Percentiles rank a stretch among this genome's conserved stretches.
Evolutionary conservation across 2,329 filamentous ascomycete species (phyloP).

Genomic region (Alternaria alternata): DNA sequence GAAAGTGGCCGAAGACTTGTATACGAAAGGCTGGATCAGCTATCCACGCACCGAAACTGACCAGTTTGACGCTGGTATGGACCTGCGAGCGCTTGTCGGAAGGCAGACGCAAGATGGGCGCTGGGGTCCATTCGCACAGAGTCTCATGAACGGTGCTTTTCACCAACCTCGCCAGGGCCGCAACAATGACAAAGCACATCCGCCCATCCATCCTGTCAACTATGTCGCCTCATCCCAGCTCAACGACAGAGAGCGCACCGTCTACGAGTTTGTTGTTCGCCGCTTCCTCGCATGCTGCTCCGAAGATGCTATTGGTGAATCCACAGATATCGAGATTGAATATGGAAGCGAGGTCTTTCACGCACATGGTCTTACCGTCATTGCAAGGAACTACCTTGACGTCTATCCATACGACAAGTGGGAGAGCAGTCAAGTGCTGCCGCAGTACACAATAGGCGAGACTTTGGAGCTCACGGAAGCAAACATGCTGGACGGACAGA

Average conservation of each 20-base stretch:
- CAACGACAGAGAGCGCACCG: conserved; percentile 71
- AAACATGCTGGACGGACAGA: conserved; percentile 90
- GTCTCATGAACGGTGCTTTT: conserved; percentile 77
- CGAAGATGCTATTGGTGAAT: conserved; percentile 86
- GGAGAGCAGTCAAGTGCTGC: conserved; percentile 85
- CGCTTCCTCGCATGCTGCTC: conserved; percentile 96
- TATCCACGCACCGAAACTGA: conserved; percentile 98
- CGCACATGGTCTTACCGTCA: conserved; percentile 82
- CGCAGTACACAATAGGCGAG: conserved; percentile 80
- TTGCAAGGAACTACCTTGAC: conserved; percentile 91
- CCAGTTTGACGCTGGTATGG: conserved; percentile 89
- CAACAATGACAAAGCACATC: conserved; percentile 96
- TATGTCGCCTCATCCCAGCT: conserved; percentile 72
- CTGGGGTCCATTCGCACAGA: conserved; percentile 85
- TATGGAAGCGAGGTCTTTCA: conserved; percentile 87
- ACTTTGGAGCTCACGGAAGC: conserved; percentile 87
- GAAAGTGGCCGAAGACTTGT: conserved; percentile 83
- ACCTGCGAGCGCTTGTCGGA: conserved; percentile 78
- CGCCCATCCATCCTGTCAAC: conserved; percentile 95
- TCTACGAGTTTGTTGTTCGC: conserved; percentile 92
- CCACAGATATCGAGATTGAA: conserved; percentile 82
- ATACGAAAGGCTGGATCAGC: conserved; percentile 95
- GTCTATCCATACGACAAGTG: conserved; percentile 97
- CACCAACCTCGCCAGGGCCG: conserved; percentile 81
- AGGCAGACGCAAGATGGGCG: conserved; percentile 79